phyloP scores from a whole-genome alignment of 768 basidiomycete species.

The Mrakia gelida region DNA sequence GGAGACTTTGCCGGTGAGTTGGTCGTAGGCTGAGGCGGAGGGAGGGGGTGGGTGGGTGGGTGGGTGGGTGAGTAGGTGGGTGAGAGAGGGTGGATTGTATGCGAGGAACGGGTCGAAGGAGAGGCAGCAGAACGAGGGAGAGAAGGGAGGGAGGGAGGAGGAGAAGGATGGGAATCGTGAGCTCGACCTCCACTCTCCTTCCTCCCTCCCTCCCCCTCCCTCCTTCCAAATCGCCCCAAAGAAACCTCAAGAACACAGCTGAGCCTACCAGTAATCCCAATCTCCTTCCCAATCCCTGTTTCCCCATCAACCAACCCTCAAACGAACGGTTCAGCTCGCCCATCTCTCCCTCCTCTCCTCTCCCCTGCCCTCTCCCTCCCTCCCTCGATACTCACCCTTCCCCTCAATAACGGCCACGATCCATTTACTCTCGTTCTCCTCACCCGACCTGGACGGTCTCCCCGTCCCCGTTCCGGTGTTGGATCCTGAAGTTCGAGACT shows the following conservation, averaged over 20 bases:
- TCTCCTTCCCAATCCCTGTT: slow-evolving; percentile 64
- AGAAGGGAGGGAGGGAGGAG: neutral
- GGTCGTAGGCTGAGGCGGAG: slow-evolving; percentile 14
- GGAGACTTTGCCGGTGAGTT: slow-evolving; percentile 15
- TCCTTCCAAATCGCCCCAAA: neutral
- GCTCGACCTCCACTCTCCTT: neutral
- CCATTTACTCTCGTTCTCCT: slow-evolving; percentile 6
- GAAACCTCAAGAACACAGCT: slow-evolving; percentile 68
- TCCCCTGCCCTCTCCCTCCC: neutral
- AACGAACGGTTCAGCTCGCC: neutral
- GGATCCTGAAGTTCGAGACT: neutral
- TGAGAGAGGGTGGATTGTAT: too few relatives aligned
- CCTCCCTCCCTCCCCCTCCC: neutral
- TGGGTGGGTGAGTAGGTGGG: too few relatives aligned
- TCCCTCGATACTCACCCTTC: neutral
- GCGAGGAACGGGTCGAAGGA: neutral
- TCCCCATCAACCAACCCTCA: neutral
- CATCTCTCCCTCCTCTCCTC: too few relatives aligned
- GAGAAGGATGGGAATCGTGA: too few relatives aligned
- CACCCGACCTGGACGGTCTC: neutral
- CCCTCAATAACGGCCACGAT: slow-evolving; percentile 27
- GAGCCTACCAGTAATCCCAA: slow-evolving; percentile 77
- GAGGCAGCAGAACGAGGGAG: slow-evolving; percentile 40
- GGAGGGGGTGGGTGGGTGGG: too few relatives aligned
- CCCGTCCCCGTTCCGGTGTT: neutral